These are phyloP conservation scores for Asterochloris sp. DNA, from an alignment of 139 green algal species.

Conservation along the genomic window DNA sequence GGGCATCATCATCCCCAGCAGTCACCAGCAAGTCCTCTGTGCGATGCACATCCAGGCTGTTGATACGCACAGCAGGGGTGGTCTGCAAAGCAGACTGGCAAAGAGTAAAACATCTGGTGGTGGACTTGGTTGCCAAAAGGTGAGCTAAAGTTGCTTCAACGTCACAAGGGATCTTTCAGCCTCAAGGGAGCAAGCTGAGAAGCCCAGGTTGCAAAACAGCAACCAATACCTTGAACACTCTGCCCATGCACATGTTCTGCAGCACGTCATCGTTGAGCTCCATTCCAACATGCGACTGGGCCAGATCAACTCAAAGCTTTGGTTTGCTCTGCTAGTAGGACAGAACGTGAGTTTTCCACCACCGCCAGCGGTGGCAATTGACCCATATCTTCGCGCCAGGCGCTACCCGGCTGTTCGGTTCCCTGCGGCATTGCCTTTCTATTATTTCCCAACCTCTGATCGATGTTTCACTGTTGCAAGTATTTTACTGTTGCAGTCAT, in stretches of 20 bases:
- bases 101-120: not conserved
- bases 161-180: no score
- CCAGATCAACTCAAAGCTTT: no score
- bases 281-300: constrained; percentile 25
- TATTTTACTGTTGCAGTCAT: no score
- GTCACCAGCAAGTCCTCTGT: constrained; percentile 83
- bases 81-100: not conserved
- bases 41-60: constrained; percentile 86
- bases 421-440: no score
- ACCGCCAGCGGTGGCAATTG: no score
- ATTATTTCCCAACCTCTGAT: no score
- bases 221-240: constrained; percentile 51
- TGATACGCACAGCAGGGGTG: constrained; percentile 60
- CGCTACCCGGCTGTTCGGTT: no score
- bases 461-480: no score
- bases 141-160: not conserved
- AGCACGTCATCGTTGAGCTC: constrained; percentile 36
- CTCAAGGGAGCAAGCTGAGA: not conserved
- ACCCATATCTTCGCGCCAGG: no score
- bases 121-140: not conserved
- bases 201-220: not conserved
- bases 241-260: constrained; percentile 32
- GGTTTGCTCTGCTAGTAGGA: no score
- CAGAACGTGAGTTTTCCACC: no score
- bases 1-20: constrained; percentile 75